A percentile compares a stretch with the other conserved stretches of the same genome.
Evolutionary conservation across 495 filamentous ascomycete genomes (phyloP).

Genomic region (Neurospora tetrasperma): DNA sequence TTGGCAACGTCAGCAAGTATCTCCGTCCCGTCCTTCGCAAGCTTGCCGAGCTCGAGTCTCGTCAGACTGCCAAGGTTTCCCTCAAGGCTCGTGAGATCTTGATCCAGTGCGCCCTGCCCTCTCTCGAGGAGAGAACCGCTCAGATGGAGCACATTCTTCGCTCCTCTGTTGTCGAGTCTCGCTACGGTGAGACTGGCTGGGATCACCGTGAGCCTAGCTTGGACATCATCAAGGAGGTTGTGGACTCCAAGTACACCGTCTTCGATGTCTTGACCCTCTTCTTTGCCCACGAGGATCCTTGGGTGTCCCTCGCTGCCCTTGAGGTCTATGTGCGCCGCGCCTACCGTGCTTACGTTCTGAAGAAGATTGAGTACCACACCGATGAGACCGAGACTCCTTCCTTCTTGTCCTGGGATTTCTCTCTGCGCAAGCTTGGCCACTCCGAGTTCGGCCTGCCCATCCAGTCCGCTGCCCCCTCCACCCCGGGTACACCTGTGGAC

Average conservation of each 20-base stretch:
- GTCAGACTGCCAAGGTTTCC: slow-evolving; percentile 86
- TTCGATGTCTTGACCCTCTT: slow-evolving; percentile 92
- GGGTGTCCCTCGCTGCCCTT: slow-evolving; percentile 87
- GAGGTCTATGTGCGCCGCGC: slow-evolving; percentile 95
- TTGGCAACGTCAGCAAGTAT: slow-evolving; percentile 77
- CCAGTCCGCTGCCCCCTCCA: slow-evolving; percentile 64
- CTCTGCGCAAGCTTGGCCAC: slow-evolving; percentile 81
- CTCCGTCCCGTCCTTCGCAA: slow-evolving; percentile 76
- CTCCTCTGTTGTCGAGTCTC: slow-evolving; percentile 91
- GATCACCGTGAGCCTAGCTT: slow-evolving; percentile 87
- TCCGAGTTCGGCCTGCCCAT: slow-evolving; percentile 76
- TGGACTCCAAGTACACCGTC: slow-evolving; percentile 96
- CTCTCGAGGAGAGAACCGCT: slow-evolving; percentile 81
- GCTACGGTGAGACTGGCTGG: slow-evolving; percentile 95
- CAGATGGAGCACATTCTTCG: slow-evolving; percentile 99
- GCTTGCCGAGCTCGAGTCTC: slow-evolving; percentile 80
- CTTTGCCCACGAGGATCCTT: slow-evolving; percentile 87
- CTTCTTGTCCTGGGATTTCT: slow-evolving; percentile 89
- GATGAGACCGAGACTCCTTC: slow-evolving; percentile 66
- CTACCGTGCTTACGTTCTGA: slow-evolving; percentile 87
- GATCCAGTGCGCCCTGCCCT: slow-evolving; percentile 93
- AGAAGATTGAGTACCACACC: slow-evolving; percentile 77
- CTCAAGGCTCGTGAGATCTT: slow-evolving; percentile 94
- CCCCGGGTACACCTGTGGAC: slow-evolving; percentile 70
- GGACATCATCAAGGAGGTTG: slow-evolving; percentile 86